These are phyloP conservation scores for Candida wancherniae DNA, from an alignment of 805 yeast genomes.

Conservation along the genomic window DNA sequence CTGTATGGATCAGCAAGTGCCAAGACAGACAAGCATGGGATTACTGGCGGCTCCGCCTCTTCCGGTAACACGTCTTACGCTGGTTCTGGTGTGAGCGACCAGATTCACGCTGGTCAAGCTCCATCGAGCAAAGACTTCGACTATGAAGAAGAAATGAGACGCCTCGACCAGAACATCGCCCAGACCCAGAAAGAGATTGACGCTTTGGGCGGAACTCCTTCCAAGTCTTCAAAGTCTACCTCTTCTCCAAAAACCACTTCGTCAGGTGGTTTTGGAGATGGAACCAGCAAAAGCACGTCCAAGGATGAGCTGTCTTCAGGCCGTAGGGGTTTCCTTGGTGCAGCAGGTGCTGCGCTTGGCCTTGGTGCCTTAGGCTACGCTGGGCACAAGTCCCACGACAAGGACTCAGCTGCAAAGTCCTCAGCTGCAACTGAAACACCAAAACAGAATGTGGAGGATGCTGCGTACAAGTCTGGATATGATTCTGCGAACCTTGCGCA, in stretches of 20 bases:
- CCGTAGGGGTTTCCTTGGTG: slow-evolving; percentile 12
- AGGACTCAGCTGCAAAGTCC: neutral
- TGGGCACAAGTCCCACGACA: slow-evolving; percentile 1
- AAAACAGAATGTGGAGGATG: neutral
- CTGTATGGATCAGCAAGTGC: too few relatives aligned
- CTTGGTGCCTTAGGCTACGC: slow-evolving; percentile 9
- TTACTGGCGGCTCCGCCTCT: slow-evolving; percentile 9
- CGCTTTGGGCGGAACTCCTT: slow-evolving; percentile 5
- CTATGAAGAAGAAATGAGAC: slow-evolving; percentile 21
- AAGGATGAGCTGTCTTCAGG: slow-evolving; percentile 1
- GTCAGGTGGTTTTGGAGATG: neutral
- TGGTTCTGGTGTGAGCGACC: slow-evolving; percentile 5
- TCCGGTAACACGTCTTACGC: slow-evolving; percentile 3
- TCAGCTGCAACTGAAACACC: neutral
- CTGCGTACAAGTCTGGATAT: neutral
- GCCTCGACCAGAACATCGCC: slow-evolving; percentile 22
- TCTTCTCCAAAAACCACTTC: neutral
- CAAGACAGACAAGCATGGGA: too few relatives aligned
- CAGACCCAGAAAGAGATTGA: slow-evolving; percentile 24
- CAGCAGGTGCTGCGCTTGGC: slow-evolving; percentile 25
- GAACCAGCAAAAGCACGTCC: neutral
- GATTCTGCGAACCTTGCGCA: too few relatives aligned
- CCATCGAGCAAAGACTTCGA: slow-evolving; percentile 17
- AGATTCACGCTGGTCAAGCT: slow-evolving; percentile 6
- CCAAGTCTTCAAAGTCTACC: slow-evolving; percentile 1